Percentiles rank a stretch among this genome's conserved stretches.
Evolutionary conservation across 192 early-diverging fungal genomes (phyloP).

Genomic region (Entomortierella chlamydospora): DNA sequence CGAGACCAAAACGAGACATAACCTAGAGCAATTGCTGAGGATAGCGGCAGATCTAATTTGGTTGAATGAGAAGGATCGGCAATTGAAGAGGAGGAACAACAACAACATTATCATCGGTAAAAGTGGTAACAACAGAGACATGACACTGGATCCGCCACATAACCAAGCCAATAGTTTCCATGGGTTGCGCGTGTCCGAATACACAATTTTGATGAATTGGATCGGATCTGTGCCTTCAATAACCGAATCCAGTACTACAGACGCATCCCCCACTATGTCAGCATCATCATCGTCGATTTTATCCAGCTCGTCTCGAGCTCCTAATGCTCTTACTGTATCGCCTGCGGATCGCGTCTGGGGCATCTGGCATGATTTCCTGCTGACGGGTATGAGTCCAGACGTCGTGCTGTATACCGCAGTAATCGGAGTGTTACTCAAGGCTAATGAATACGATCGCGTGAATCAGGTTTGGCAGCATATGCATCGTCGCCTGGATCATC

Average conservation of each 20-base stretch:
- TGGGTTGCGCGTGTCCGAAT: conserved; percentile 37
- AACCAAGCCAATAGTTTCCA: conserved; percentile 13
- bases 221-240: conserved; percentile 15
- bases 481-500: background rate
- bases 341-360: conserved; percentile 24
- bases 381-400: conserved; percentile 50
- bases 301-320: background rate
- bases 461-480: conserved; percentile 39
- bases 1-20: conserved; percentile 22
- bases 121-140: background rate
- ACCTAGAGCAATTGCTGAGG: conserved; percentile 27
- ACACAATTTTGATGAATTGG: conserved; percentile 43
- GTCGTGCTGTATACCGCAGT: conserved; percentile 38
- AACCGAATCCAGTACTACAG: background rate
- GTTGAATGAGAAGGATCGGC: conserved; percentile 38
- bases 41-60: conserved; percentile 42
- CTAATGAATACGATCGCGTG: conserved; percentile 35
- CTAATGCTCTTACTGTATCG: background rate
- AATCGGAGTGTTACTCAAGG: conserved; percentile 25
- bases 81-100: background rate
- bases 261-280: background rate
- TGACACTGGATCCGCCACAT: background rate
- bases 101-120: background rate
- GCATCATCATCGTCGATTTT: background rate
- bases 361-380: conserved; percentile 42